Evolutionary conservation across 2,329 filamentous ascomycete species (phyloP), one percentile per base, ranked within the genome.

Genomic region (Colletotrichum paranaense): DNA sequence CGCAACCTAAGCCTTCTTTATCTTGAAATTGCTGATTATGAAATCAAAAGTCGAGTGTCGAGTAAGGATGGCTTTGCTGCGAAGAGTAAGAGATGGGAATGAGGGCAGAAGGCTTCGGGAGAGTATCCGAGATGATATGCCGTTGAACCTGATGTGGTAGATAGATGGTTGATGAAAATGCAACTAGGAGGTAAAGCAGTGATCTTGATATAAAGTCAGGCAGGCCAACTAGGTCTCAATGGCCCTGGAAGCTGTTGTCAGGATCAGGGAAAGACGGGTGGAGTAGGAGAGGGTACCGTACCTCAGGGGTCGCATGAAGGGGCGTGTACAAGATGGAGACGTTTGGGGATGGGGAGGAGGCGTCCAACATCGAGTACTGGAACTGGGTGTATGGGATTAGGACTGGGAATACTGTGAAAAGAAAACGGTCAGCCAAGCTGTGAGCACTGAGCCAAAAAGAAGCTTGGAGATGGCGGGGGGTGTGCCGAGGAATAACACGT

Each of bases 301-400:
- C 42, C 63, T 66, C 67, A 70, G 62, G 67, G 67, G 67, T 66
- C 30, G 55, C 67, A 70, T 66, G 67, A 70, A 65, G 42, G 67
- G 67, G 53, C 53, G 67, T 70, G 67, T 70, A 38, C 16, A 70
- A 35, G 42, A 70, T 60, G 62, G 67, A 42, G 67, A 22, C 55
- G 16, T 42, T 35, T 57, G 67, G 55, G 52, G 38, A 52, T 62
- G 30, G 38, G 62, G 12, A 59, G 24, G 55, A 49, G 42, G 42
- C 42, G 42, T 49, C 42, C 42, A 49, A 9, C 42, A 19, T n/a
- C 42, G 16, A 16, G 42, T 7, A 49, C 42, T 24, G 42, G 14
- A 35, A 28, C 7, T 26, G 53, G n/a, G 46, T 35, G 53, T 24
- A 6, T 26, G 53, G n/a, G 46, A 52, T 24, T 32, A 35, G 28